Percentiles rank a stretch among this genome's conserved stretches.
These are phyloP conservation scores for Mycena olivaceomarginata DNA, from an alignment of 768 basidiomycete genomes.

Conservation along the genomic window DNA sequence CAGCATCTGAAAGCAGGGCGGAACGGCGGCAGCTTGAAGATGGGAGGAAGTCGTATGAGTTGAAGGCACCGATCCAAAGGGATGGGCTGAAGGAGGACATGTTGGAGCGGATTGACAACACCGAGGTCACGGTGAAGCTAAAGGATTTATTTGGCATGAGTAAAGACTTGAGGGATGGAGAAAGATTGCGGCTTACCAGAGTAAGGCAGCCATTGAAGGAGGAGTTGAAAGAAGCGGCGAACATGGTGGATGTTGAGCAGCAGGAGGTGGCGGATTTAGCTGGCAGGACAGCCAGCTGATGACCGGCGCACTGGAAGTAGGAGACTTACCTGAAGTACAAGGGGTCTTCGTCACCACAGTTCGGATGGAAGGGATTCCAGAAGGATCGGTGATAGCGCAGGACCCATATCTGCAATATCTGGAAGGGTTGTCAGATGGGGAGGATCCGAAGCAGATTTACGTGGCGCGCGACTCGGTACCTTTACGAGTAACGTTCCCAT, in stretches of 20 bases:
- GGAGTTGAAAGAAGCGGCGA: neutral
- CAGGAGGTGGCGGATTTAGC: neutral
- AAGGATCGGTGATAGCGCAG: neutral
- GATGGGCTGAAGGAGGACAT: constrained; percentile 15
- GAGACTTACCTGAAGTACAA: constrained; percentile 10
- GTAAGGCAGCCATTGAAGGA: neutral
- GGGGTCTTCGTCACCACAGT: constrained; percentile 12
- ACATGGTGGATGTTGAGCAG: neutral
- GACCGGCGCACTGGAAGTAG: neutral
- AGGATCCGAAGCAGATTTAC: constrained; percentile 18
- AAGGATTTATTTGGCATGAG: constrained; percentile 24
- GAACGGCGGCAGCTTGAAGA: neutral
- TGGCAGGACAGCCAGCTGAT: neutral
- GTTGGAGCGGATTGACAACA: constrained; percentile 15
- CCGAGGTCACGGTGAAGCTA: constrained; percentile 5
- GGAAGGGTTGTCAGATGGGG: neutral
- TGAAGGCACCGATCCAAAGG: constrained; percentile 15
- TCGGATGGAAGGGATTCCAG: neutral
- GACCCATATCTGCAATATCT: constrained; percentile 6
- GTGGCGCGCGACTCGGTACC: constrained; percentile 21
- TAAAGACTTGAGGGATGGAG: constrained; percentile 17
- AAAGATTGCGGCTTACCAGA: constrained; percentile 6
- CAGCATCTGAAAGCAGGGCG: neutral
- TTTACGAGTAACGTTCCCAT: constrained; percentile 18
- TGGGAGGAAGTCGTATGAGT: neutral